These are phyloP conservation scores for Tremellales sp. DNA, from an alignment of 1,284 basidiomycete genomes.

Conservation along the genomic window DNA sequence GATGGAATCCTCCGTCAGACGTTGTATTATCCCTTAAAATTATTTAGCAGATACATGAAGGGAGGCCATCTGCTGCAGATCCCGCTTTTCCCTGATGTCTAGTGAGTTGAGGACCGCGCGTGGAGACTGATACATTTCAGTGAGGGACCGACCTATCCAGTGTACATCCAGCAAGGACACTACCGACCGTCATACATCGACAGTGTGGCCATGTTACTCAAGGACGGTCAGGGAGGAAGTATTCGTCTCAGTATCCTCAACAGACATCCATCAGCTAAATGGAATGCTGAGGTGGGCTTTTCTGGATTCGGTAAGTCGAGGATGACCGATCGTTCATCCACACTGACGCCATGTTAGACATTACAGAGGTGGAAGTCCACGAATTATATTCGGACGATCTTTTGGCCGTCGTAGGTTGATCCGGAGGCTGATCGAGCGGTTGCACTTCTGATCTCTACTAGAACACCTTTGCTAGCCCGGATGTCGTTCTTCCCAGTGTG, in stretches of 20 bases:
- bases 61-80: slow-evolving; percentile 24
- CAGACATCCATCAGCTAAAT: slow-evolving; percentile 25
- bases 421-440: neutral
- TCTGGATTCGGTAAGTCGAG: slow-evolving; percentile 17
- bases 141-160: slow-evolving; percentile 29
- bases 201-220: slow-evolving; percentile 22
- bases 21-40: slow-evolving; percentile 25
- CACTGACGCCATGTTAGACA: slow-evolving; percentile 7
- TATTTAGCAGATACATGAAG: slow-evolving; percentile 30
- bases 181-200: slow-evolving; percentile 29
- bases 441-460: no score
- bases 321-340: neutral
- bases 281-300: slow-evolving; percentile 17
- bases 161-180: slow-evolving; percentile 27
- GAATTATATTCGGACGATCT: slow-evolving; percentile 30
- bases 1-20: slow-evolving; percentile 27
- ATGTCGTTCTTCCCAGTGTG: slow-evolving; percentile 17
- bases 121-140: slow-evolving; percentile 1
- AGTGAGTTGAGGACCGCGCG: slow-evolving; percentile 6
- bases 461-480: slow-evolving; percentile 28
- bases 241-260: slow-evolving; percentile 31
- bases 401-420: slow-evolving; percentile 17
- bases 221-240: slow-evolving; percentile 7
- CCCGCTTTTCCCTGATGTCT: slow-evolving; percentile 10
- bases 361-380: slow-evolving; percentile 13